Evolutionary conservation across 192 early-diverging fungal species (phyloP), one percentile per base, ranked within the genome.

Genomic region (Rhizophagus prolifer): DNA sequence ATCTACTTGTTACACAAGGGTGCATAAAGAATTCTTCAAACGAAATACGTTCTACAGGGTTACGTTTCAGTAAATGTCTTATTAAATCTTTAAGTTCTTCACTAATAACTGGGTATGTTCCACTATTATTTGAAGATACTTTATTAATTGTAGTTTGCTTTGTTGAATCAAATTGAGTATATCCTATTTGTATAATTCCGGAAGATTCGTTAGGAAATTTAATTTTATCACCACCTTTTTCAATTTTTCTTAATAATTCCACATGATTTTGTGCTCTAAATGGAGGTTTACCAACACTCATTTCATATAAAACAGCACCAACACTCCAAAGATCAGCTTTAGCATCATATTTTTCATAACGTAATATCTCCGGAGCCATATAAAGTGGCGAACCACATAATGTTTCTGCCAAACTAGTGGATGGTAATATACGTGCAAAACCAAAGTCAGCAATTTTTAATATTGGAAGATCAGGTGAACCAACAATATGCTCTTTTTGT

Each of bases 391-490:
- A 97, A 1, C 98, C 98, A 74, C 98, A 99, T 34, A 99, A 86
- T 1, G 97, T 99, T 54, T 96, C 94, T 0, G 96, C 97, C 70
- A 99, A 81, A n/a, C 91, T 92, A 6, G 92, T 88, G 14, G 87
- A 86, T 25, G 92, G 93, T 41, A 99, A 82, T 16, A 91, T 91
- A 25, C 98, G 88, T 2, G 98, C 97, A 86, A 99, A 99, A 13
- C 98, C 98, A 84, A 99, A 99, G 81, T 99, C 98, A 10, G 95
- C 98, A 14, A 99, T 88, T 77, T 98, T 97, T 14, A 99, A 84
- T 31, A 84, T 83, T 19, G 97, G 97, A 26, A 94, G 77, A 9
- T 88, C 84, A 63, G 88, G 85, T 30, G 80, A 82, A 79, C 84
- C 65, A 68, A 84, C 76, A 50, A 73, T 19, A 34, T 80, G 73